Evolutionary conservation across 768 basidiomycete genomes (phyloP).

Genomic region (Phanerochaete carnosa): DNA sequence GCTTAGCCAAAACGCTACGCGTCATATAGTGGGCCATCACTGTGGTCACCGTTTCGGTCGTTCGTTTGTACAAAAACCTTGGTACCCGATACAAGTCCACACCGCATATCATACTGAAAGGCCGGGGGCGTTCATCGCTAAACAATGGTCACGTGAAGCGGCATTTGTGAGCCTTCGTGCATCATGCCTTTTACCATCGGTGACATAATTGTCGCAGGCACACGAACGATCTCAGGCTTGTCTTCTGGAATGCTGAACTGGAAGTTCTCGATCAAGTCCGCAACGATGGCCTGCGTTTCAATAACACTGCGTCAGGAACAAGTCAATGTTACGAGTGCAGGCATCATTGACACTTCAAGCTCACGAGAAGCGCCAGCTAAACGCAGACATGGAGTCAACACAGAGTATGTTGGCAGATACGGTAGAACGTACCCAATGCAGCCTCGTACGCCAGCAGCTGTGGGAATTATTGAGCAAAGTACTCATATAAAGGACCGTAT

Average conservation of each 20-base stretch:
- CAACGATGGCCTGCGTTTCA: slow-evolving; percentile 33
- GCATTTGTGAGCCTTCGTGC: slow-evolving; percentile 29
- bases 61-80: no score
- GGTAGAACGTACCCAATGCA: not conserved
- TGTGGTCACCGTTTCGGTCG: no score
- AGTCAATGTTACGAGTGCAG: not conserved
- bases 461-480: not conserved
- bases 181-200: slow-evolving; percentile 31
- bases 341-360: not conserved
- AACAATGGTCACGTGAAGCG: slow-evolving; percentile 20
- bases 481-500: not conserved
- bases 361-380: slow-evolving; percentile 1
- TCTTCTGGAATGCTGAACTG: slow-evolving; percentile 30
- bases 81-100: no score
- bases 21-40: no score
- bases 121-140: no score
- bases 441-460: slow-evolving; percentile 9
- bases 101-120: not conserved
- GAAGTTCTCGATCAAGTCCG: slow-evolving; percentile 34
- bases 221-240: slow-evolving; percentile 28
- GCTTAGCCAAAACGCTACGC: no score
- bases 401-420: no score
- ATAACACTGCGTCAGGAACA: slow-evolving; percentile 13
- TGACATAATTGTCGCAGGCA: slow-evolving; percentile 28
- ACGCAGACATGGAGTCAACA: not conserved